Base-by-base conservation (phyloP, 2,329 filamentous ascomycete species). In the Blastomyces gilchristii region DNA sequence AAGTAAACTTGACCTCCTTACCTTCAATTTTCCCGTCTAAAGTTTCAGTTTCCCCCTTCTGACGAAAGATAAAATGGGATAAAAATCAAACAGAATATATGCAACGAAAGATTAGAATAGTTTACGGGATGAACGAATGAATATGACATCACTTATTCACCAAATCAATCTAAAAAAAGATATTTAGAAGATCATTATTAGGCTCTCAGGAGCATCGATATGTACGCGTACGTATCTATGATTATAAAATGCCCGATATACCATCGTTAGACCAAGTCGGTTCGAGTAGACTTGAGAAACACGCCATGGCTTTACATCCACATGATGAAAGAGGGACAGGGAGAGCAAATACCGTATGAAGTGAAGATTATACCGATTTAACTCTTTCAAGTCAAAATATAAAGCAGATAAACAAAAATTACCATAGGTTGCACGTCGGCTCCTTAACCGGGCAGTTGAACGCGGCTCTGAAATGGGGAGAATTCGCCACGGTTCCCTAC, bases 341-440 rank as follows among this genome's bases (percentile, higher is more conserved):
- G 3, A 14, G 28, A 50, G 22, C 25, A 8, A 28, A 28, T 16
- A 28, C 12, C 12, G 12, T 16, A 31, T 52, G 14, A 31, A 31
- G 25, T 31, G 22, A 18, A 31, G 49, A 2, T 5, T 31, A 39
- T 31, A 7, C 28, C 4, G 25, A 31, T 12, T 7, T 31, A 31
- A 8, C 25, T 18, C 25, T 31, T 12, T 31, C 45, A 22, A 25
- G 8, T 22, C n/a, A 22, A 49, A 22, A 49, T 22, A 49, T 12
- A 39, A 12, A 39, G 37, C 37, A 39, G 37, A 8, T 31, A 12
- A 57, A 39, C 28, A 28, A 12, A 45, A 60, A 39, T 68, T 80
- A 90, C 87, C 87, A 90, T 63, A 90, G 75, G 74, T 89, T 83
- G 72, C 87, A 90, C 41, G 81, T 83, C 0, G 87, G 87, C 71